Base-by-base conservation (phyloP, 2,329 filamentous ascomycete species). In the Ceratocystis albifundus region DNA sequence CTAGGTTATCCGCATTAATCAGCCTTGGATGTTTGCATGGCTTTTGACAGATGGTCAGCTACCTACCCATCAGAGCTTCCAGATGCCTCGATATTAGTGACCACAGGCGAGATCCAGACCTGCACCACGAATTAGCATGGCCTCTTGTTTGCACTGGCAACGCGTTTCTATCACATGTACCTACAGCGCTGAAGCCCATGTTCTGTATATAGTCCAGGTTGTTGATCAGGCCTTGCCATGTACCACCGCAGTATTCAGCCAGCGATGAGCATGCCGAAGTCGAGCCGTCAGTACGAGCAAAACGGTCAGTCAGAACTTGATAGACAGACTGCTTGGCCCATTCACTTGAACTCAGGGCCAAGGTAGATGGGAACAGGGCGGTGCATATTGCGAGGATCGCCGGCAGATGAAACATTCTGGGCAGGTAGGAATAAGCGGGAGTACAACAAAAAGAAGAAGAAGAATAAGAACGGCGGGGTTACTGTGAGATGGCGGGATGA, bases 121-220 rank as follows among this genome's bases (percentile, higher is more conserved):
- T 69, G 65, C n/a, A n/a, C 20, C 10, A 25, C 8, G 5, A 2
- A 30, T 64, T 36, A 69, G 61, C 62, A 50, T n/a, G 17, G n/a
- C 22, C 44, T 20, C 30, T 2, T 30, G 22, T 20, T 50, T n/a
- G n/a, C 10, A 2, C 10, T 22, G 46, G 22, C 15, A 61, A 55
- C 17, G 25, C 46, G 48, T n/a, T 25, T 45, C 5, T 48, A 41
- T 44, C n/a, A 15, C 41, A n/a, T 32, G 25, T 25, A 64, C 66
- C 25, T 65, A 69, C 71, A 10, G 77, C 77, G 15, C 74, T 76
- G 70, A 78, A 78, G 1, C 77, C 77, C 73, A 79, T 76, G 59
- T 74, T 73, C 69, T 81, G 76, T 69, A 82, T 80, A 69, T 82
- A 82, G 71, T 81, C 79, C 50, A 82, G 72, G 41, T 77, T 73